These are phyloP conservation scores for Naumovozyma castellii DNA, from an alignment of 805 yeast species.

Conservation along the genomic window DNA sequence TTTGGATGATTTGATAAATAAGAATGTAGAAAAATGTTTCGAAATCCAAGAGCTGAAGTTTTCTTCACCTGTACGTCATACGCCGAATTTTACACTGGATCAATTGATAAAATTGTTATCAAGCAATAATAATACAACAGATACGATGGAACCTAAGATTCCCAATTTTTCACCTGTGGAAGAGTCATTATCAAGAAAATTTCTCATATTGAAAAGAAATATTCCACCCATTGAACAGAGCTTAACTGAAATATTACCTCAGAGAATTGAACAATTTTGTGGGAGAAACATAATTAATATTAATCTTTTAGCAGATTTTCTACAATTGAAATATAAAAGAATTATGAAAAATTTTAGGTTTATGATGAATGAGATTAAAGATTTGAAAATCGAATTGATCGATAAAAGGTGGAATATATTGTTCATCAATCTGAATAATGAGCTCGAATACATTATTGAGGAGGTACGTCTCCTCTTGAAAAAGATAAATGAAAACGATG, in stretches of 20 bases:
- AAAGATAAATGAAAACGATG: constrained; percentile 1
- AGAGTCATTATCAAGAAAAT: constrained; percentile 34
- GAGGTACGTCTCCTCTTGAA: constrained; percentile 13
- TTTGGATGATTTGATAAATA: constrained; percentile 33
- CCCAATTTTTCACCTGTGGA: constrained; percentile 36
- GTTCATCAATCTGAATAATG: constrained; percentile 39
- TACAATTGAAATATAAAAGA: constrained; percentile 32
- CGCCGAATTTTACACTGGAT: constrained; percentile 31
- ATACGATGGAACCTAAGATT: constrained; percentile 25
- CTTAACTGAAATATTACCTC: constrained; percentile 43
- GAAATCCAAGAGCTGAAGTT: constrained; percentile 32
- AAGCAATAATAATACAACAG: constrained; percentile 9
- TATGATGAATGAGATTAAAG: constrained; percentile 34
- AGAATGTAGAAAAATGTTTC: constrained; percentile 30
- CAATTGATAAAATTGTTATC: constrained; percentile 27
- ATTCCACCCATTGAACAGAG: constrained; percentile 44
- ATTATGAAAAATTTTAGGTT: constrained; percentile 35
- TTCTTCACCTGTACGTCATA: constrained; percentile 35
- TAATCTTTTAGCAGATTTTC: constrained; percentile 24
- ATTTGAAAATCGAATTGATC: constrained; percentile 38
- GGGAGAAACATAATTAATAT: constrained; percentile 21
- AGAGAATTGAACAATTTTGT: constrained; percentile 38
- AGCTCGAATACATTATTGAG: constrained; percentile 27
- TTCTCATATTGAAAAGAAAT: constrained; percentile 33
- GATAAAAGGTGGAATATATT: constrained; percentile 49